Conservation (phyloP, 177 flowering plant species). For the Vitis hybrid region DNA sequence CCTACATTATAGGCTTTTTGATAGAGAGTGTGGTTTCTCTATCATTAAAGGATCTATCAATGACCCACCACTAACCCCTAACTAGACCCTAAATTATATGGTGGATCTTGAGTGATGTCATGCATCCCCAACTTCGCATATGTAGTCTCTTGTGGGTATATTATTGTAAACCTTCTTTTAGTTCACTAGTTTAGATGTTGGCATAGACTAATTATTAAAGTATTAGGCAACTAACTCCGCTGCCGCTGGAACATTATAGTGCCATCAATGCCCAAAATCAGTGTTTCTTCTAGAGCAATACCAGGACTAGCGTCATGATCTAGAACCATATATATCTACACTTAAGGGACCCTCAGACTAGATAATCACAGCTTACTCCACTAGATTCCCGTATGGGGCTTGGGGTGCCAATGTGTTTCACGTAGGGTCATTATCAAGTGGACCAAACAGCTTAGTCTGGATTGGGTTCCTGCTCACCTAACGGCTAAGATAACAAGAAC, state of each 20-base stretch:
- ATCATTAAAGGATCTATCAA: conserved; percentile 10
- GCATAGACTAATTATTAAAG: conserved; percentile 3
- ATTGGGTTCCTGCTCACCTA: no score
- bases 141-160: not conserved
- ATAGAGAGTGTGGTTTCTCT: not conserved
- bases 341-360: not conserved
- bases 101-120: not conserved
- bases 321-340: not conserved
- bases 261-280: conserved; percentile 5
- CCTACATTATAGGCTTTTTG: conserved; percentile 10
- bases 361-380: not conserved
- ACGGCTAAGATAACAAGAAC: no score
- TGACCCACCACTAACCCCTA: conserved; percentile 17
- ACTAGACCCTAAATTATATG: not conserved
- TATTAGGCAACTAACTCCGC: conserved; percentile 26
- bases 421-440: not conserved
- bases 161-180: conserved; percentile 7
- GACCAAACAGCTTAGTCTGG: not conserved
- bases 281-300: conserved; percentile 5
- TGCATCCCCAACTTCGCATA: not conserved
- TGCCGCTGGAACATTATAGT: conserved; percentile 16
- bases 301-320: not conserved
- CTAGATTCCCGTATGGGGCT: no score
- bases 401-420: not conserved
- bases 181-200: conserved; percentile 17